phyloP scores from a whole-genome alignment of 805 yeast species.

The Cyberlindnera mississippiensis region DNA sequence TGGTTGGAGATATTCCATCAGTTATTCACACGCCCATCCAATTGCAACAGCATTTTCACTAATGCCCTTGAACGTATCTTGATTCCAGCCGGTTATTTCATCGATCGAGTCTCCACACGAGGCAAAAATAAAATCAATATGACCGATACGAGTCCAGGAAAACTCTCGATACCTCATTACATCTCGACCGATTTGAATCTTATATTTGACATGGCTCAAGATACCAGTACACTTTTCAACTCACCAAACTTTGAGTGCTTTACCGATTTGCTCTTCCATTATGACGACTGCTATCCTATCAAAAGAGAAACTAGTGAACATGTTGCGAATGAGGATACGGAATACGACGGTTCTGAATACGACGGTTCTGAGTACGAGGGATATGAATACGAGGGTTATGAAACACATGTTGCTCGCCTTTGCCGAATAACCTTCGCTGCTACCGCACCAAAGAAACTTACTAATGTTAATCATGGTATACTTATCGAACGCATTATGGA shows the following conservation, averaged over 20 bases:
- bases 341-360: too few relatives aligned
- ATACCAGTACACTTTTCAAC: conserved; percentile 30
- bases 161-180: conserved; percentile 11
- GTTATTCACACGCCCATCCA: conserved; percentile 84
- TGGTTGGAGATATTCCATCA: conserved; percentile 77
- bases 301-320: conserved; percentile 64
- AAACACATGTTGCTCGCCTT: conserved; percentile 43
- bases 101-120: conserved; percentile 2
- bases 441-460: conserved; percentile 10
- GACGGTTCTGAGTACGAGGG: too few relatives aligned
- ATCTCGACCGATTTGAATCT: conserved; percentile 16
- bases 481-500: too few relatives aligned
- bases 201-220: conserved; percentile 28
- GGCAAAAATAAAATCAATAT: conserved; percentile 26
- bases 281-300: conserved; percentile 56
- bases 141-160: conserved; percentile 23
- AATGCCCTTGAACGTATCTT: conserved; percentile 7
- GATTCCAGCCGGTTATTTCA: conserved; percentile 7
- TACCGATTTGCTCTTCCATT: conserved; percentile 37
- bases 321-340: conserved; percentile 53
- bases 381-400: too few relatives aligned
- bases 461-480: not conserved
- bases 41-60: conserved; percentile 50
- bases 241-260: conserved; percentile 28
- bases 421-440: conserved; percentile 39